Evolutionary conservation across 768 basidiomycete species (phyloP), one percentile per base, ranked within the genome.

Genomic region (Phylloporus arenicola): DNA sequence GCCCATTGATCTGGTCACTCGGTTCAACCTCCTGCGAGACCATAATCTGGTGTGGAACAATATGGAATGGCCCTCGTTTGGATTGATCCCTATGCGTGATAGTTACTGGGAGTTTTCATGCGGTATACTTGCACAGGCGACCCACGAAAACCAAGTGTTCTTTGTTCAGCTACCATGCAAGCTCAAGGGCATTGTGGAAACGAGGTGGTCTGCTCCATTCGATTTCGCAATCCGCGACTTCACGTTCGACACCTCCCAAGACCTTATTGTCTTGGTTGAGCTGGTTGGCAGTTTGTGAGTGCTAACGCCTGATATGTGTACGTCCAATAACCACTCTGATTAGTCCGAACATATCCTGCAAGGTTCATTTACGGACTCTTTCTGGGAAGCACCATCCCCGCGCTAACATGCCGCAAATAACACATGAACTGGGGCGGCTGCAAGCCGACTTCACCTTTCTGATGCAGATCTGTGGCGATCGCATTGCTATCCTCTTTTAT

Each of bases 221-320:
- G 63, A 64, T 6, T 57, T 70, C 30, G 37, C 24, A n/a, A 48
- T 69, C 38, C 58, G 58, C n/a, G 71, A 74, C 46, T 73, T 74
- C 34, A 61, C 67, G 10, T 51, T 71, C 8, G 71, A 73, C 53
- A 58, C 52, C 20, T 70, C 68, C 5, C 67, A 72, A 55, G 55
- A 73, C 53, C 61, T 73, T 33, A 37, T 73, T 9, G 61, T 67
- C 19, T 52, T 62, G 5, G 50, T 73, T n/a, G 64, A 68, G 42
- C 17, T 45, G n/a, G 10, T 11, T 3, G 68, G 55, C 4, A 31
- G 9, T 11, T 11, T 43, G 65, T 68, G 43, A 55, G 67, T 56
- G 13, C 20, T 10, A 10, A 29, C 30, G 6, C 39, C 11, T 25
- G 10, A 12, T 31, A 31, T 24, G 7, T 39, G 47, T 20, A 17